Evolutionary conservation across 2,329 filamentous ascomycete species (phyloP).

Genomic region (Bisporella sp.): DNA sequence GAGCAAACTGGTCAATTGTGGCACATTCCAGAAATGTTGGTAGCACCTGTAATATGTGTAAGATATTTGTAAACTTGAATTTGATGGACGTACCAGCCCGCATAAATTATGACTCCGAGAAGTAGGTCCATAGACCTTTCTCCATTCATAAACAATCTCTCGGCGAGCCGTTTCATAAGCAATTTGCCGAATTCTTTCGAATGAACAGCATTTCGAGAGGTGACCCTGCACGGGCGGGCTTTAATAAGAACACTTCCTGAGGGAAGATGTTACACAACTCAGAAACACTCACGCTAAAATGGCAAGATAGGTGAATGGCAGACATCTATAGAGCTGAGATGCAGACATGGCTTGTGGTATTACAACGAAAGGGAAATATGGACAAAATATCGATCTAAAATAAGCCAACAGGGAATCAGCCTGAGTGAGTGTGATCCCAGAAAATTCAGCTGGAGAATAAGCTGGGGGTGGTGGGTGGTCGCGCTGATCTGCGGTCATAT

Average conservation of each 20-base stretch:
- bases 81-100: conserved; percentile 8
- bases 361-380: conserved; percentile 17
- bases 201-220: conserved; percentile 4
- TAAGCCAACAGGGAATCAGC: conserved; percentile 7
- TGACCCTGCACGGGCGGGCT: background rate
- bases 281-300: conserved; percentile 7
- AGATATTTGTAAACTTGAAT: background rate
- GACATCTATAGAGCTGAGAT: conserved; percentile 5
- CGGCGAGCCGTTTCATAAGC: conserved; percentile 11
- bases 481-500: background rate
- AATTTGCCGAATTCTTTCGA: conserved; percentile 6
- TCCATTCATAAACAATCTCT: conserved; percentile 10
- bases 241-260: no score
- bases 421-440: conserved; percentile 1
- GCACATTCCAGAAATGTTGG: conserved; percentile 8
- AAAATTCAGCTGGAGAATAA: background rate
- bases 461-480: background rate
- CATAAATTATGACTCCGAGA: conserved; percentile 9
- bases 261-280: no score
- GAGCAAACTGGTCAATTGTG: conserved; percentile 10
- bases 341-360: conserved; percentile 6
- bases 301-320: conserved; percentile 15
- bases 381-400: conserved; percentile 13
- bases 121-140: conserved; percentile 14
- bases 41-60: conserved; percentile 6